Base-by-base conservation (phyloP, 768 basidiomycete species). In the Porphyrellus cyaneotinctus region DNA sequence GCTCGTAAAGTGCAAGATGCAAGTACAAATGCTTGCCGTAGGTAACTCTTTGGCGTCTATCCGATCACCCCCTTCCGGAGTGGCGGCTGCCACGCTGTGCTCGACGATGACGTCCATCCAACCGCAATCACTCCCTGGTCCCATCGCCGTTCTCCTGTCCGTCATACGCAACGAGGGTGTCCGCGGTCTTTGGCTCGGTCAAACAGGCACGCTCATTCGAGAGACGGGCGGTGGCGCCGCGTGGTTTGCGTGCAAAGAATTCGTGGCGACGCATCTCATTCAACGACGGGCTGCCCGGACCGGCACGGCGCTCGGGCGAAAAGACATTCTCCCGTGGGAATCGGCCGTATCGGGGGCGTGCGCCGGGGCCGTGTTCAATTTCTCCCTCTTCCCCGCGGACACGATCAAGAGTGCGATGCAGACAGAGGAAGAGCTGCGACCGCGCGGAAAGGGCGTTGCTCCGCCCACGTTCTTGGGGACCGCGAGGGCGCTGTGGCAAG, bases 1-100 rank as follows among this genome's bases (percentile, higher is more conserved):
- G 63, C 85, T 97, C 44, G 82, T 97, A 53, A 97, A 98, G 72
- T 97, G 93, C 74, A 91, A 92, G 69, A 95, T 97, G 93, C 95
- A 97, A 69, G 95, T 97, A 2, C 93, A 95, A 65, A 87, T 91
- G 81, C 82, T 95, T 20, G 72, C 77, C 18, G 53, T 70, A 2
- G 52, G 41, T 22, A 33, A 23, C 2, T 51, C 71, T 9, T 51
- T 53, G 26, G 36, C 57, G 9, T 51, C 65, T 12, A n/a, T 59
- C 1, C 51, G 57, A 8, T 22, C 63, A 18, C 22, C 52, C 5
- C 32, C 59, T 10, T 54, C 65, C 13, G 43, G 60, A 12, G 24
- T 65, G 17, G 53, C 59, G 1, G 22, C 65, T 9, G 58, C 57
- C 13, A 49, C 33, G 43, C 57, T 56, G 12, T 48, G 37, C n/a